These are phyloP conservation scores for Pseudonectria foliicola DNA, from an alignment of 2,329 filamentous ascomycete species.

Conservation along the genomic window DNA sequence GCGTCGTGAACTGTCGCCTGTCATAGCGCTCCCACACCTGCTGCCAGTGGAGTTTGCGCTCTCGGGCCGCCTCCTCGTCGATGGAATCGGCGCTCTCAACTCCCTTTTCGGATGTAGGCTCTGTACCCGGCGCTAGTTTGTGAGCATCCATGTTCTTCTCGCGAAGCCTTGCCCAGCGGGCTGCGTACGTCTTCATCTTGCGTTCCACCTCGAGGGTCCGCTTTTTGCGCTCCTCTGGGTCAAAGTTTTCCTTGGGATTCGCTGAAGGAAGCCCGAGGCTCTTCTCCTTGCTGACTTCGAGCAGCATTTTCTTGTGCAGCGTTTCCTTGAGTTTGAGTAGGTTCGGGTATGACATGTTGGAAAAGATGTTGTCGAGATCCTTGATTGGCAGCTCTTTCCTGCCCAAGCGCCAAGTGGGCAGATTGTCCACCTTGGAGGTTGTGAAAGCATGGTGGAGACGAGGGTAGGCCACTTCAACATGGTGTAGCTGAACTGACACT, in stretches of 20 bases:
- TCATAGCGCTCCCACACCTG: slow-evolving; percentile 21
- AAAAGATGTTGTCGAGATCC: slow-evolving; percentile 23
- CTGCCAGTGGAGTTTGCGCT: slow-evolving; percentile 17
- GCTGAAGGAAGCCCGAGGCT: slow-evolving; percentile 6
- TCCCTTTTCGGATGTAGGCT: slow-evolving; percentile 1
- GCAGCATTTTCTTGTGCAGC: slow-evolving; percentile 12
- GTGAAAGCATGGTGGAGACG: slow-evolving; percentile 34
- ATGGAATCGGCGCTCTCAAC: slow-evolving; percentile 1
- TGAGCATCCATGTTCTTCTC: not conserved
- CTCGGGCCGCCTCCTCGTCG: slow-evolving; percentile 8
- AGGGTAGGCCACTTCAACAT: slow-evolving; percentile 34
- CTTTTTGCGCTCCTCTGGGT: slow-evolving; percentile 2
- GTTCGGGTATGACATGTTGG: slow-evolving; percentile 23
- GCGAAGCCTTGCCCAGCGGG: slow-evolving; percentile 15
- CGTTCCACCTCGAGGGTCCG: slow-evolving; percentile 16
- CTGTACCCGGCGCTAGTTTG: no score
- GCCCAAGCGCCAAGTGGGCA: slow-evolving; percentile 20
- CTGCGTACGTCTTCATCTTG: slow-evolving; percentile 14
- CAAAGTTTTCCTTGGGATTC: not conserved
- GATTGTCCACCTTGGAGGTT: slow-evolving; percentile 23
- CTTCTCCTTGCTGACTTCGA: slow-evolving; percentile 12
- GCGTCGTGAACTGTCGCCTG: slow-evolving; percentile 9
- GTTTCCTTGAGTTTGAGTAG: slow-evolving; percentile 19
- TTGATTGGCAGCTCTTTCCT: slow-evolving; percentile 18
- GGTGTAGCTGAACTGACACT: slow-evolving; percentile 31